phyloP scores from a whole-genome alignment of 306 rosid species.

The Benincasa hispida region DNA sequence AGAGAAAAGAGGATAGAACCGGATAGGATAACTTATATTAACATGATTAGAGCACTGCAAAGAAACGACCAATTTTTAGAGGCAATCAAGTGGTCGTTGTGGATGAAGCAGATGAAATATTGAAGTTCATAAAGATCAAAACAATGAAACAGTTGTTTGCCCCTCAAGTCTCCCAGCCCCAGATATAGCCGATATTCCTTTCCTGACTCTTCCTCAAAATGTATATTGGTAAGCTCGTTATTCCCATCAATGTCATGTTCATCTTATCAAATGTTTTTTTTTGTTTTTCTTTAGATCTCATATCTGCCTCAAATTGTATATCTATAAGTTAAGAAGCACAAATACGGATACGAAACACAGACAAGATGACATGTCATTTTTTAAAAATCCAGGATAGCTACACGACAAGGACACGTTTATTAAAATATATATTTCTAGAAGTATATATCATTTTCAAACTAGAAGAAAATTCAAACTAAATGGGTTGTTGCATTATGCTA shows the following conservation, averaged over 20 bases:
- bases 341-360: no score
- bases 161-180: neutral
- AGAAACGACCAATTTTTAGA: constrained; percentile 73
- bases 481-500: no score
- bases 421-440: no score
- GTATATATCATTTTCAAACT: no score
- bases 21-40: constrained; percentile 64
- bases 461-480: no score
- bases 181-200: neutral
- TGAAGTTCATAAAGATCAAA: constrained; percentile 14
- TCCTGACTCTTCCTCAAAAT: neutral
- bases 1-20: constrained; percentile 69
- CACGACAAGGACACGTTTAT: no score
- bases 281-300: neutral
- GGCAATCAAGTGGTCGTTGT: constrained; percentile 92
- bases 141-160: neutral
- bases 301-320: neutral
- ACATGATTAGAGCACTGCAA: constrained; percentile 48
- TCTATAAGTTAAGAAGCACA: no score
- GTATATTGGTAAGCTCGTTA: neutral
- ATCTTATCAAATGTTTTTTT: neutral
- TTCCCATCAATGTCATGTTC: neutral
- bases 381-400: no score
- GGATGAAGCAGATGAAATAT: constrained; percentile 87
- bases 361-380: no score